Base-by-base conservation (phyloP, 345 rosid genomes). In the Orychophragmus violaceus region DNA sequence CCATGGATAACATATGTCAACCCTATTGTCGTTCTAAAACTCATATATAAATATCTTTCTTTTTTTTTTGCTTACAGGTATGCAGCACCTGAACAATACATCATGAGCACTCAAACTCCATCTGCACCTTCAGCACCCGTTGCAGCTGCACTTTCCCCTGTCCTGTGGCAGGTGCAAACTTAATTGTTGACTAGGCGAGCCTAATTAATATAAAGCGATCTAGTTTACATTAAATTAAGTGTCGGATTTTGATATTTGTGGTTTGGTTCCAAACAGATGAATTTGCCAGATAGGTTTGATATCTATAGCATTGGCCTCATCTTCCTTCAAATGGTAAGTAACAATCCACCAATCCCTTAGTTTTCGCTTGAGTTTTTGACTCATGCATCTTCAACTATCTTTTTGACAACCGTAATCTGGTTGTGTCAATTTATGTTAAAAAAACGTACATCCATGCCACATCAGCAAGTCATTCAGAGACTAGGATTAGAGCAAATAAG, bases 21-120 rank as follows among this genome's bases (percentile, higher is more conserved):
- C 33, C 6, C 6, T 7, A 28, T 27, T 21, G 18, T 64, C 4
- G 2, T 37, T 50, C 18, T 66, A 12, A 39, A 57, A 14, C 5
- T 49, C 27, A 36, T 21, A 16, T 62, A 6, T 27, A 64, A n/a
- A 6, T 28, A 30, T 16, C 12, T 18, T 59, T 37, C 28, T 14
- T 30, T 59, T 12, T 0, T 59, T 72, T 54, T 37, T 66, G 36
- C 41, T 71, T 42, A 59, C 79, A 93, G 98, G 79, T 94, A 90
- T 77, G 62, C 99, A 46, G 97, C 97, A 46, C 97, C 99, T 42
- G 99, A 94, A 79, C 97, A 90, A 76, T 94, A 94, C 78, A 94
- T 94, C 76, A 94, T 94, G 99, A 94, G 99, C 79, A 94, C 99
- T 11, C 99, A 88, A 78, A 94, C 99, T 68, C 99, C 99, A 58